Evolutionary conservation across 805 yeast genomes (phyloP).

Genomic region (Sugiyamaella marilandica): DNA sequence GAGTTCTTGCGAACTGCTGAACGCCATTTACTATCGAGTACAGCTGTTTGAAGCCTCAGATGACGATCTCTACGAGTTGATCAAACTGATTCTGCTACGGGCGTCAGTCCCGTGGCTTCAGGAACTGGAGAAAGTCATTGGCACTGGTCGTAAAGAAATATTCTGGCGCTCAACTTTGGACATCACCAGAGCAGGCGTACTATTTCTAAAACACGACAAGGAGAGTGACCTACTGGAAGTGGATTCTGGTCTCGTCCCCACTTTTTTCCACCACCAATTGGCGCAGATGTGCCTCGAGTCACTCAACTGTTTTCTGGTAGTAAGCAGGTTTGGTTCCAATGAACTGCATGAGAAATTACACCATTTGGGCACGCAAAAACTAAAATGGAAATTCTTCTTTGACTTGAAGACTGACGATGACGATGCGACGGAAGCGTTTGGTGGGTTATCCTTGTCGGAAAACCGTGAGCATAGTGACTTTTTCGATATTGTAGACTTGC

Average conservation of each 20-base stretch:
- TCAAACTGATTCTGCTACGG: conserved; percentile 8
- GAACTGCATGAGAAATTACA: not conserved
- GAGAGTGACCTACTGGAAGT: conserved; percentile 7
- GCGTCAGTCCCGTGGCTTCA: conserved; percentile 13
- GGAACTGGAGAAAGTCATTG: conserved; percentile 11
- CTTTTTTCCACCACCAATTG: conserved; percentile 5
- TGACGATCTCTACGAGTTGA: conserved; percentile 3
- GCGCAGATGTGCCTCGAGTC: conserved; percentile 13
- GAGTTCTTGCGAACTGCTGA: conserved; percentile 7
- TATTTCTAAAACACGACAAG: conserved; percentile 8
- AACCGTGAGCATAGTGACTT: not conserved
- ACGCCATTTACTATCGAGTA: conserved; percentile 12
- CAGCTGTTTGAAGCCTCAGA: conserved; percentile 15
- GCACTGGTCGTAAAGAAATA: conserved; percentile 6
- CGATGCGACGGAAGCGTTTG: not conserved
- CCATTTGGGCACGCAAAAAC: not conserved
- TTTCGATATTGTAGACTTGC: not conserved
- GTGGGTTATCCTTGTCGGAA: not conserved
- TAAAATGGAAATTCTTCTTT: not conserved
- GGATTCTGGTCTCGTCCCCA: conserved; percentile 3
- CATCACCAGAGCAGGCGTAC: not conserved
- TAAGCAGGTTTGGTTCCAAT: conserved; percentile 6
- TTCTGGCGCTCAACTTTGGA: conserved; percentile 4
- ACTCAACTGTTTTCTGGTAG: conserved; percentile 11
- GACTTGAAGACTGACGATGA: not conserved